Conservation (phyloP, 768 basidiomycete genomes). For the Termitomyces sp. region DNA sequence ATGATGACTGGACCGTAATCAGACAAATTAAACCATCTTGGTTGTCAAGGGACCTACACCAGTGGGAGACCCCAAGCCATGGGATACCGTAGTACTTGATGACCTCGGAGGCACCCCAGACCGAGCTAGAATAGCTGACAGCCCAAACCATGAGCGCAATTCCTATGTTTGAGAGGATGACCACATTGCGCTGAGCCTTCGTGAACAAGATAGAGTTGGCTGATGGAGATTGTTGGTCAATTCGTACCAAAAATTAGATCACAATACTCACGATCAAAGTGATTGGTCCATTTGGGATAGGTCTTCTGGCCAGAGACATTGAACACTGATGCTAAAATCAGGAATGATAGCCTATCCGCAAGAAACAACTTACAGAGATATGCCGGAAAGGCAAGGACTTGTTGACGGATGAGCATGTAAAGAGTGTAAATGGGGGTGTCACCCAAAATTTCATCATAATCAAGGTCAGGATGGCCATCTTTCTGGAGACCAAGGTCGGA, state of each 20-base stretch:
- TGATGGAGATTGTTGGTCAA: conserved; percentile 15
- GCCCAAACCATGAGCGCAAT: conserved; percentile 41
- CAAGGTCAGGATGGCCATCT: conserved; percentile 29
- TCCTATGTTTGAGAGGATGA: conserved; percentile 55
- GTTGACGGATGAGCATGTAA: conserved; percentile 49
- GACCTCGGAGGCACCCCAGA: conserved; percentile 35
- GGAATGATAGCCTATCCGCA: conserved; percentile 45
- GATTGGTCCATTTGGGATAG: conserved; percentile 59
- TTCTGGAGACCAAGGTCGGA: conserved; percentile 47
- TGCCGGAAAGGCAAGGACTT: conserved; percentile 54
- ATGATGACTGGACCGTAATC: conserved; percentile 30
- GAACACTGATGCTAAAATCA: conserved; percentile 44
- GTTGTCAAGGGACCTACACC: conserved; percentile 34
- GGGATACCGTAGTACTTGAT: conserved; percentile 46
- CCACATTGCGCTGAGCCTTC: conserved; percentile 42
- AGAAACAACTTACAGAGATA: conserved; percentile 48
- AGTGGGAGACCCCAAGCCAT: conserved; percentile 51
- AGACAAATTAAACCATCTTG: not conserved
- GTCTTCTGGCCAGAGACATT: conserved; percentile 58
- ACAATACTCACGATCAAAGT: conserved; percentile 50
- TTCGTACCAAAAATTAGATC: not conserved
- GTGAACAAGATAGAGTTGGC: conserved; percentile 55
- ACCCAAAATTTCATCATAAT: conserved; percentile 52
- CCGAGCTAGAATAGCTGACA: conserved; percentile 28
- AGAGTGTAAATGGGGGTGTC: conserved; percentile 60